A percentile compares a stretch with the other conserved stretches of the same genome.
phyloP scores from a whole-genome alignment of 495 filamentous ascomycete species.

The Penicillium salamii region DNA sequence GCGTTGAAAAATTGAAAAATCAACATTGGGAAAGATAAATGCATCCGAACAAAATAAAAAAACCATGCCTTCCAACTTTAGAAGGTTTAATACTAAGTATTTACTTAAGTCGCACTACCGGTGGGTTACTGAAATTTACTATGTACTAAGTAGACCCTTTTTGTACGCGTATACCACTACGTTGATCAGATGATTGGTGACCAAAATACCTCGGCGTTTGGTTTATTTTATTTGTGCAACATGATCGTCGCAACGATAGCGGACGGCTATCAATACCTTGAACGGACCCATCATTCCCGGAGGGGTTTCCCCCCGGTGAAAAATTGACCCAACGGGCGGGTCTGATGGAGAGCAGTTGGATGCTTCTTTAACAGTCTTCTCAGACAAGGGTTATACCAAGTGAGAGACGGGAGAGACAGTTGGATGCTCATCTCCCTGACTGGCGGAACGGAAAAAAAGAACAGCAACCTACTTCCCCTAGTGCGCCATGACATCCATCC shows the following conservation, averaged over 20 bases:
- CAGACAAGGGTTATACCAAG: conserved; percentile 22
- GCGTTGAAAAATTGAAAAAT: too few species aligned
- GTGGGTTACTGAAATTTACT: too few species aligned
- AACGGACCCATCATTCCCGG: conserved; percentile 29
- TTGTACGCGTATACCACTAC: too few species aligned
- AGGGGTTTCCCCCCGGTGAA: conserved; percentile 1
- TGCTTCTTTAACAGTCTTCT: conserved; percentile 50
- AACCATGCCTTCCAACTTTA: too few species aligned
- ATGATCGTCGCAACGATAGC: conserved; percentile 8
- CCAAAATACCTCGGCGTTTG: too few species aligned
- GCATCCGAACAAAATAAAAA: too few species aligned
- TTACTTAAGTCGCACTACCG: too few species aligned
- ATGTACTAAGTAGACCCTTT: too few species aligned
- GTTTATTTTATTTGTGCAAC: conserved; percentile 13
- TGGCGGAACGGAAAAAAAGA: conserved; percentile 42
- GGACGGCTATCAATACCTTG: conserved; percentile 6
- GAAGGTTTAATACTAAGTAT: too few species aligned
- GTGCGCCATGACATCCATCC: conserved; percentile 17
- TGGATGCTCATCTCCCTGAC: conserved; percentile 49
- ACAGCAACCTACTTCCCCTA: conserved; percentile 42
- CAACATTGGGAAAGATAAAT: too few species aligned
- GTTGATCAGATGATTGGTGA: too few species aligned
- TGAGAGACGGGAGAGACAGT: conserved; percentile 45
- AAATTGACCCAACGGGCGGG: conserved; percentile 33
- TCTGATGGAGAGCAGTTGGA: conserved; percentile 51